These are phyloP conservation scores for Cornus suecica DNA, from an alignment of 148 eudicot genomes.

Conservation along the genomic window DNA sequence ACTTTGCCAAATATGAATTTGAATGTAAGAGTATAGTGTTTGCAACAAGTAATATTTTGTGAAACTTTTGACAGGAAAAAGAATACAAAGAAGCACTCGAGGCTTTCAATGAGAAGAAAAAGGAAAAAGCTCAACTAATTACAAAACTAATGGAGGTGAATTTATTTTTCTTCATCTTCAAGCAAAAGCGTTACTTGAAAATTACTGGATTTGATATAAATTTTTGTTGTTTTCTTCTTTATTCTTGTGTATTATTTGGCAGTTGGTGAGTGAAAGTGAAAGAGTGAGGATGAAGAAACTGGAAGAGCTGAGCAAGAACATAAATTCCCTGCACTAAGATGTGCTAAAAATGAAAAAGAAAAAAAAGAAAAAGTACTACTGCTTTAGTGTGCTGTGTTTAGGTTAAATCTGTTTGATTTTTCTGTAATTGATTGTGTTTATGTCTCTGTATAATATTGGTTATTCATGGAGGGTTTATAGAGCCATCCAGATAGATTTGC, in stretches of 20 bases:
- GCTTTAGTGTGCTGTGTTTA: background rate
- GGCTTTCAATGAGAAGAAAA: conserved; percentile 76
- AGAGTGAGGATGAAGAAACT: conserved; percentile 73
- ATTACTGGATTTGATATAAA: background rate
- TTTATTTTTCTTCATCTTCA: background rate
- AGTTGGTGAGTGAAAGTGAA: conserved; percentile 88
- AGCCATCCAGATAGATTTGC: background rate
- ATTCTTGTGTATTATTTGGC: conserved; percentile 12
- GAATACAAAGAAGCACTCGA: conserved; percentile 76
- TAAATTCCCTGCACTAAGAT: conserved; percentile 42
- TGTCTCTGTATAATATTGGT: background rate
- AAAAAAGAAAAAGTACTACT: no score
- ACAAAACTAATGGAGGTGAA: conserved; percentile 73
- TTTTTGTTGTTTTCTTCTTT: background rate
- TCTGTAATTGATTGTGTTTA: background rate
- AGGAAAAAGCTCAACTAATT: conserved; percentile 64
- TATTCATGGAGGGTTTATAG: background rate
- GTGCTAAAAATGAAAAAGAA: background rate
- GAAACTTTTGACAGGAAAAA: conserved; percentile 45
- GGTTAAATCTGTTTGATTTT: background rate
- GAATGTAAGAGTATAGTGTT: background rate
- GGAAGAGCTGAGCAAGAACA: conserved; percentile 75
- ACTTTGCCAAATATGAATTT: background rate
- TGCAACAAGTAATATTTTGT: background rate
- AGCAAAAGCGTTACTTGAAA: background rate